Percentiles rank a stretch among this genome's conserved stretches.
These are phyloP conservation scores for Pontederia paniculata DNA, from an alignment of 176 grass and related monocot species.

Conservation along the genomic window DNA sequence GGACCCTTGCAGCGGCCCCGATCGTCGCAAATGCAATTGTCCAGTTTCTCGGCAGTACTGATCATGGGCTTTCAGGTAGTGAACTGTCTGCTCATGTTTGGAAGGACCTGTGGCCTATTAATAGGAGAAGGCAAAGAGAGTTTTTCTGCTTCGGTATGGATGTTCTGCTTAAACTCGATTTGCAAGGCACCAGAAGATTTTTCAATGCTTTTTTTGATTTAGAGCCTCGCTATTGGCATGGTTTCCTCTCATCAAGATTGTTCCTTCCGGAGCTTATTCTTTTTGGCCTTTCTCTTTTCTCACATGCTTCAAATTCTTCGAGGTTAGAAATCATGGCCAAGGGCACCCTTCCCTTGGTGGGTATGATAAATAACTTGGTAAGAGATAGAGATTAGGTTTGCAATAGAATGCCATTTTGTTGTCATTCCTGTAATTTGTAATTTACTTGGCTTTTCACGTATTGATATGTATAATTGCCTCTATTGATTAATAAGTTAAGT, in stretches of 20 bases:
- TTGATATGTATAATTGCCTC: too few species aligned
- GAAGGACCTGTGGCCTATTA: constrained; percentile 79
- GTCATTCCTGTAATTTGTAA: too few species aligned
- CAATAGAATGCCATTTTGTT: background rate
- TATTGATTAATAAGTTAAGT: too few species aligned
- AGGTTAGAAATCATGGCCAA: constrained; percentile 97
- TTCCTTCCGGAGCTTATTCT: constrained; percentile 72
- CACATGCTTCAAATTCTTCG: constrained; percentile 66
- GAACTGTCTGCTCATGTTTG: constrained; percentile 53
- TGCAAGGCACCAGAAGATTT: constrained; percentile 60
- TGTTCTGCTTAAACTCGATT: constrained; percentile 89
- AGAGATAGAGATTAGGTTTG: constrained; percentile 39
- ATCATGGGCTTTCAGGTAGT: constrained; percentile 26
- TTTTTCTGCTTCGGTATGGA: constrained; percentile 99
- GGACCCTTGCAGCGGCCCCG: constrained; percentile 74
- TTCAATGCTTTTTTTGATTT: constrained; percentile 92
- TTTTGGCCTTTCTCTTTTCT: constrained; percentile 78
- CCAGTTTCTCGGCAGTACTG: constrained; percentile 36
- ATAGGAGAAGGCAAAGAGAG: constrained; percentile 68
- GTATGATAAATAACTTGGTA: constrained; percentile 93
- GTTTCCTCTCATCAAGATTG: constrained; percentile 84
- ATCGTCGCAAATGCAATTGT: constrained; percentile 76
- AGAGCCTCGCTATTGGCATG: constrained; percentile 89
- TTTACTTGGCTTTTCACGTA: too few species aligned
- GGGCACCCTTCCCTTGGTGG: constrained; percentile 72